Conservation (phyloP, 306 rosid species). For the Fragaria iinumae region DNA sequence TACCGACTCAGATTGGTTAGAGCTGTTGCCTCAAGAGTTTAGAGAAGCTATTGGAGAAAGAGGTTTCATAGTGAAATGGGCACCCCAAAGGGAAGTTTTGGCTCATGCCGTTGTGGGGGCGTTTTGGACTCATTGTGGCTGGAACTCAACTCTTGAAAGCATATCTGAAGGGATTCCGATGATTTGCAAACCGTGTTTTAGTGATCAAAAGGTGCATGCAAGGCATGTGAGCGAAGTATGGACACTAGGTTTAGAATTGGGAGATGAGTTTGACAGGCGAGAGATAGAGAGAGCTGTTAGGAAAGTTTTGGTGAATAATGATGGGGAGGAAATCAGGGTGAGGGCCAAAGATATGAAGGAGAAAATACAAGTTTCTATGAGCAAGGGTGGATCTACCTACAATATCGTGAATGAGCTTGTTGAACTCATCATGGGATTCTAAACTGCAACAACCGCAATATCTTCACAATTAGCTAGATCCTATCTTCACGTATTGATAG, state of each 20-base stretch:
- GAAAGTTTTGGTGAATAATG: conserved; percentile 37
- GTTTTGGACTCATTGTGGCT: conserved; percentile 67
- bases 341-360: conserved; percentile 47
- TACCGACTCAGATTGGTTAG: conserved; percentile 47
- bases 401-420: conserved; percentile 17
- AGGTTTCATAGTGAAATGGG: conserved; percentile 65
- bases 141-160: conserved; percentile 31
- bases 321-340: conserved; percentile 44
- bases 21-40: conserved; percentile 47
- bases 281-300: conserved; percentile 43
- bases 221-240: conserved; percentile 52
- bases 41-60: conserved; percentile 38
- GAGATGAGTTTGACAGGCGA: conserved; percentile 34
- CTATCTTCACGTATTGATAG: neutral
- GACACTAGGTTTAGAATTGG: conserved; percentile 47
- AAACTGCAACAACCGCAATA: neutral
- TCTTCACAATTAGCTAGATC: too few relatives aligned
- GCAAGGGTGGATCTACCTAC: conserved; percentile 27
- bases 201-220: conserved; percentile 55
- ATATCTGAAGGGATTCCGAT: conserved; percentile 63
- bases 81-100: conserved; percentile 61
- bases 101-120: conserved; percentile 50
- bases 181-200: conserved; percentile 55
- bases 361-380: conserved; percentile 23
- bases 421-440: conserved; percentile 5